A percentile compares a stretch with the other conserved stretches of the same genome.
Conservation (phyloP, 2,329 filamentous ascomycete genomes). For the Fusarium pseudonygamai region DNA sequence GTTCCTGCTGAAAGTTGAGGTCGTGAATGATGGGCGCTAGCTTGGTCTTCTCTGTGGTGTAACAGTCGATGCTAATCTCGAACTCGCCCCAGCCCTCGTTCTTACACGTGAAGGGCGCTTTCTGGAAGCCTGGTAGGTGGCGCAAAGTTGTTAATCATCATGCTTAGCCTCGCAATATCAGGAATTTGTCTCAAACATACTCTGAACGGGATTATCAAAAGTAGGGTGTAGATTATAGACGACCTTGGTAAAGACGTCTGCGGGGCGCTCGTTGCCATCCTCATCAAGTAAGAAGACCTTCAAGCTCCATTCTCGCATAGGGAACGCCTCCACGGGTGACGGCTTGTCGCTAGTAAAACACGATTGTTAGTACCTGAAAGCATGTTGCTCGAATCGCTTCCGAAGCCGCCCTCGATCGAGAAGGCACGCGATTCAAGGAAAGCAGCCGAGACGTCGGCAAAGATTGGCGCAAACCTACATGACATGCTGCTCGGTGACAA, state of each 20-base stretch:
- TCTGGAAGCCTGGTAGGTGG: constrained; percentile 71
- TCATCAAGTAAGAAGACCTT: constrained; percentile 86
- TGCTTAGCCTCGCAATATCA: background rate
- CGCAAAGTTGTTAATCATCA: constrained; percentile 26
- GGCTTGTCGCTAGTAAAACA: constrained; percentile 67
- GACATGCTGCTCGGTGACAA: constrained; percentile 90
- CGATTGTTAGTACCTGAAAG: constrained; percentile 3
- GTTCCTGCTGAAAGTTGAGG: constrained; percentile 84
- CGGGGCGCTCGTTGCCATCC: constrained; percentile 83
- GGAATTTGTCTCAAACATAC: constrained; percentile 59
- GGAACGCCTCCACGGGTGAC: constrained; percentile 85
- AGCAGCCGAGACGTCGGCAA: background rate
- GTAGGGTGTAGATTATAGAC: constrained; percentile 94
- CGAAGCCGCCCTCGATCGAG: background rate
- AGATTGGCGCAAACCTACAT: constrained; percentile 69
- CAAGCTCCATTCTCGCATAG: constrained; percentile 92
- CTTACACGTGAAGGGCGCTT: constrained; percentile 85
- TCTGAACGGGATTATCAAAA: constrained; percentile 86
- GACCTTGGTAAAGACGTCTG: constrained; percentile 89
- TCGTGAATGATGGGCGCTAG: constrained; percentile 80
- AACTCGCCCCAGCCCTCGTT: constrained; percentile 99
- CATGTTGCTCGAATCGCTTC: background rate
- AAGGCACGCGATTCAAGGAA: background rate
- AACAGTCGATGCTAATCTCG: constrained; percentile 88
- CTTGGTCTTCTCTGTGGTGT: constrained; percentile 87